These are phyloP conservation scores for Rhizoclosmatium sp. DNA, from an alignment of 192 early-diverging fungal genomes.

Conservation along the genomic window DNA sequence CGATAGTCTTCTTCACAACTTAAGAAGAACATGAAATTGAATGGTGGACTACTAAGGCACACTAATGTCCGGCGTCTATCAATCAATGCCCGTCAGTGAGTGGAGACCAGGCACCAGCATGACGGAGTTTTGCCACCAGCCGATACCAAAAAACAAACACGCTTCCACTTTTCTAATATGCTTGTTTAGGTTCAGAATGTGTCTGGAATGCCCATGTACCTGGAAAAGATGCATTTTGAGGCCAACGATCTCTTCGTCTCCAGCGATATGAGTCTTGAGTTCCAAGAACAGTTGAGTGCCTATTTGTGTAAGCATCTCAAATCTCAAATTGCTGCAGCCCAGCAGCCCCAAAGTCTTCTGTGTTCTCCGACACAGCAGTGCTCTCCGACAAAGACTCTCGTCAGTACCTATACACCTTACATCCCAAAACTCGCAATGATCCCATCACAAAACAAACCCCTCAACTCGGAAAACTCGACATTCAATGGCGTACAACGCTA, in stretches of 20 bases:
- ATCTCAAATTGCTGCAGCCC: not conserved
- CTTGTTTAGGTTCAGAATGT: constrained; percentile 77
- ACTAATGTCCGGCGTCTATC: too few relatives aligned
- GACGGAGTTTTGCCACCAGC: too few relatives aligned
- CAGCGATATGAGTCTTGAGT: constrained; percentile 65
- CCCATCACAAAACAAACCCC: constrained; percentile 74
- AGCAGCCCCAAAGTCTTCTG: not conserved
- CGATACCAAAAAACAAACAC: too few relatives aligned
- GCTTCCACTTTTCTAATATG: too few relatives aligned
- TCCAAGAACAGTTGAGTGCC: not conserved
- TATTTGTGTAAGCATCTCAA: not conserved
- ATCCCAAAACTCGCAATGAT: constrained; percentile 64
- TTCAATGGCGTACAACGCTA: constrained; percentile 91
- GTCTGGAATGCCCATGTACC: constrained; percentile 76
- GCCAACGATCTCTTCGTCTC: constrained; percentile 70
- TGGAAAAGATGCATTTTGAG: constrained; percentile 91
- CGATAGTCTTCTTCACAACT: too few relatives aligned
- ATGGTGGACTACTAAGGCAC: too few relatives aligned
- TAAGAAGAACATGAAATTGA: too few relatives aligned
- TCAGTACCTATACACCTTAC: constrained; percentile 90
- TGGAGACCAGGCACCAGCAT: too few relatives aligned
- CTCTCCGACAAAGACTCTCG: constrained; percentile 72
- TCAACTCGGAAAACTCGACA: constrained; percentile 91
- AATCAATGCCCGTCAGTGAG: too few relatives aligned
- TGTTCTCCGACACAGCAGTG: constrained; percentile 10